These are phyloP conservation scores for Fusarium agapanthi DNA, from an alignment of 2,329 filamentous ascomycete species.

Conservation along the genomic window DNA sequence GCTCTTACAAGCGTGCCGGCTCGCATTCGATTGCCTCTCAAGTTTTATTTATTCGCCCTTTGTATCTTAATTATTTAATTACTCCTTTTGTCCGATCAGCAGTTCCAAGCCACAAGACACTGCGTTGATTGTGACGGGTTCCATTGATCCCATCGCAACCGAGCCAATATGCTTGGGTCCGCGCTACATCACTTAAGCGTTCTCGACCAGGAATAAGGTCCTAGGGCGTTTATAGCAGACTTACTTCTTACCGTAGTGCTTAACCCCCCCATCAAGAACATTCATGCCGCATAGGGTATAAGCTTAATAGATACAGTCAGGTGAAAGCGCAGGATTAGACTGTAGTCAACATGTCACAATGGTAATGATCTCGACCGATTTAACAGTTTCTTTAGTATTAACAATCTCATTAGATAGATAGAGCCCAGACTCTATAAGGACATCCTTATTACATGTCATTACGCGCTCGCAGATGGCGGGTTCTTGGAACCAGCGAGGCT, in stretches of 20 bases:
- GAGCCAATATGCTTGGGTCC: too few species aligned
- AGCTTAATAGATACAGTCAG: too few species aligned
- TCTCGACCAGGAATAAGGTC: fast-evolving
- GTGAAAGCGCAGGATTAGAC: too few species aligned
- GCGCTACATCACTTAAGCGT: too few species aligned
- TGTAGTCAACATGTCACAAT: not conserved
- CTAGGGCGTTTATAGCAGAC: fast-evolving
- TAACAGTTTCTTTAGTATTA: not conserved
- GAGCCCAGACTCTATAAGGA: fast-evolving
- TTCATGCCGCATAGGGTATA: too few species aligned
- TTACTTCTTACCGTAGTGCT: fast-evolving
- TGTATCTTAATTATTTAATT: fast-evolving
- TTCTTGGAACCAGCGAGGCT: not conserved
- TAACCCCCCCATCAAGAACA: fast-evolving
- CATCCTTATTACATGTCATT: not conserved
- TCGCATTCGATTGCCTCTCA: not conserved
- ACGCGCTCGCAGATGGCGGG: not conserved
- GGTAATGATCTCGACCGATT: too few species aligned
- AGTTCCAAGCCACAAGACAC: too few species aligned
- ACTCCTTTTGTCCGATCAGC: too few species aligned
- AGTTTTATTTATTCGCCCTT: not conserved
- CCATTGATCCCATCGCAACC: too few species aligned
- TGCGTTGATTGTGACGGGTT: too few species aligned
- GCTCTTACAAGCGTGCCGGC: not conserved
- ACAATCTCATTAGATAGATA: not conserved